Evolutionary conservation across 768 basidiomycete genomes (phyloP).

Genomic region (Phaeotremella skinneri): DNA sequence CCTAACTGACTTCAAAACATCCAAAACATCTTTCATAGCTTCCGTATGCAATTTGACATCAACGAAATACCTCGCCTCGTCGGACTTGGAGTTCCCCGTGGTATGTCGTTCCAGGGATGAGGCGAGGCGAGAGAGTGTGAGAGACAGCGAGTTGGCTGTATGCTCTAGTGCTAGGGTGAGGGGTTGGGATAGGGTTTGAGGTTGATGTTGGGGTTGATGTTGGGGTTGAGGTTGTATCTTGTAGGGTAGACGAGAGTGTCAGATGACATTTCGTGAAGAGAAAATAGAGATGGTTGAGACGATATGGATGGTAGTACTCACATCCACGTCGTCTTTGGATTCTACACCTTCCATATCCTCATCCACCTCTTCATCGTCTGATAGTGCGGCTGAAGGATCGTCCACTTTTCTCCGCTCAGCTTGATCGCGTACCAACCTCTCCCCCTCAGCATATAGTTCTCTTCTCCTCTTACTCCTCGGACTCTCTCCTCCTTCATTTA

Average conservation of each 20-base stretch:
- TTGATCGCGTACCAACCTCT: background rate
- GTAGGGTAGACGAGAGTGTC: background rate
- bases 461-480: conserved; percentile 33
- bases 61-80: conserved; percentile 28
- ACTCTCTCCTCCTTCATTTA: conserved; percentile 17
- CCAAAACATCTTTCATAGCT: conserved; percentile 33
- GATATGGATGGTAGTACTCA: background rate
- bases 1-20: conserved; percentile 19
- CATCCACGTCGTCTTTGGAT: background rate
- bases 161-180: conserved; percentile 6
- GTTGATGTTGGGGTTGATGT: background rate
- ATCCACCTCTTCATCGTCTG: conserved; percentile 1
- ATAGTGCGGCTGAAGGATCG: background rate
- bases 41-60: conserved; percentile 40
- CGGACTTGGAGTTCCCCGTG: background rate
- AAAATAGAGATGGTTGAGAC: too few relatives aligned
- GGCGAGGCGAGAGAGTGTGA: conserved; percentile 22
- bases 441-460: conserved; percentile 34
- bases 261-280: too few relatives aligned
- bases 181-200: background rate
- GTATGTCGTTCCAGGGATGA: conserved; percentile 15
- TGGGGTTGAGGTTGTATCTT: conserved; percentile 3
- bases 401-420: conserved; percentile 1
- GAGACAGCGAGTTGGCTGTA: conserved; percentile 12
- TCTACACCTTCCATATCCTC: conserved; percentile 15